Percentiles rank a stretch among this genome's conserved stretches.
These are phyloP conservation scores for Solanum ahanhuiri DNA, from an alignment of 257 asterid species.

Conservation along the genomic window DNA sequence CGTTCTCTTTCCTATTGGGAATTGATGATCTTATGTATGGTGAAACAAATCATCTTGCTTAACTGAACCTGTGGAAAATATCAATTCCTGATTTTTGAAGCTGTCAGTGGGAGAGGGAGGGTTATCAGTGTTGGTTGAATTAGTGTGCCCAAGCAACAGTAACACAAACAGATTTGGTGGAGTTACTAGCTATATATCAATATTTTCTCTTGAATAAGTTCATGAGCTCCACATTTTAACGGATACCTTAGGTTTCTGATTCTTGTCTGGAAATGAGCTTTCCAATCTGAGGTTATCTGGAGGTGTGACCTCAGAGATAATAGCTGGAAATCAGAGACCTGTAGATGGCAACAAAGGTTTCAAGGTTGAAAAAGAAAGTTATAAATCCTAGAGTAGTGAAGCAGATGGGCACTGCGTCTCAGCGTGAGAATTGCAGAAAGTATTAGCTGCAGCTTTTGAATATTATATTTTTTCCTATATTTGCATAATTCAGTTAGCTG, in stretches of 20 bases:
- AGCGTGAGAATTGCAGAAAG: not conserved
- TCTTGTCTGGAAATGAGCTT: not conserved
- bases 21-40: not conserved
- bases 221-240: not conserved
- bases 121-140: not conserved
- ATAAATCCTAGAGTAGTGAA: not conserved
- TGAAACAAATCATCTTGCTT: not conserved
- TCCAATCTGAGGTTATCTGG: not conserved
- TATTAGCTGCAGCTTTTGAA: not conserved
- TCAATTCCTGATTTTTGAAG: not conserved
- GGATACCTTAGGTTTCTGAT: not conserved
- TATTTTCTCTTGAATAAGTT: not conserved
- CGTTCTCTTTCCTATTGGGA: not conserved
- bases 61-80: not conserved
- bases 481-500: not conserved
- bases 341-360: not conserved
- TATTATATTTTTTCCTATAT: not conserved
- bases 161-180: not conserved
- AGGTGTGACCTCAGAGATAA: not conserved
- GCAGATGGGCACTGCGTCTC: not conserved
- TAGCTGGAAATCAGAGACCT: not conserved
- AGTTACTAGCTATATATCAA: not conserved
- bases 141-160: not conserved
- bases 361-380: not conserved
- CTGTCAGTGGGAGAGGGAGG: not conserved